These are phyloP conservation scores for Perkinsus olseni DNA, from an alignment of 169 alveolate genomes.

Conservation along the genomic window DNA sequence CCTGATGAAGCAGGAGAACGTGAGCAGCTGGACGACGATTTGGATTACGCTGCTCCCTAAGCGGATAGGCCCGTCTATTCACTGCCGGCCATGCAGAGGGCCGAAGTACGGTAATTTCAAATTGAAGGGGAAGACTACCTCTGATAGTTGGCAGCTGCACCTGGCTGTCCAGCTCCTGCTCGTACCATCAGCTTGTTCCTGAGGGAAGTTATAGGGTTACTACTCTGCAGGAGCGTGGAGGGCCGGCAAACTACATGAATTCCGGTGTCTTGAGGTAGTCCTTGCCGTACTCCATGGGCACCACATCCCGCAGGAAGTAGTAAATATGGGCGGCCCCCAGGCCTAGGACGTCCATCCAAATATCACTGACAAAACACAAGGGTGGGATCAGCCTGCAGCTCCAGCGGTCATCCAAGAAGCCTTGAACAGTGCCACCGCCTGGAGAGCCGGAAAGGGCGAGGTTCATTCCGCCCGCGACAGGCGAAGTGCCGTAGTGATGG, in stretches of 20 bases:
- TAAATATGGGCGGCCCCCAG: background rate
- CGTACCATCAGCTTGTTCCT: background rate
- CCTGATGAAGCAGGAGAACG: background rate
- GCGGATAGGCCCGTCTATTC: no score
- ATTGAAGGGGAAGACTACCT: no score
- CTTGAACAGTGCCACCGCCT: no score
- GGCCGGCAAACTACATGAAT: background rate
- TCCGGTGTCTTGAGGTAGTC: background rate
- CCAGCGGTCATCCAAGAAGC: no score
- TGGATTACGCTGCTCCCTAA: no score
- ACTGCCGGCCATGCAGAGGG: no score
- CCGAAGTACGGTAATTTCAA: no score
- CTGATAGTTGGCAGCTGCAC: background rate
- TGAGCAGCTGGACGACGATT: background rate
- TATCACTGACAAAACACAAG: background rate
- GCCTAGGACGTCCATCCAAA: background rate
- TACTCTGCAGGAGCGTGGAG: background rate
- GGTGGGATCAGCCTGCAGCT: background rate
- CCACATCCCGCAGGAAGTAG: background rate
- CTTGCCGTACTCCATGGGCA: background rate
- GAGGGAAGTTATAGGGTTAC: no score
- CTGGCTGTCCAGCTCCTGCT: background rate
- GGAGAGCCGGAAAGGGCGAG: no score
- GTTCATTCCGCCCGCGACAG: no score
- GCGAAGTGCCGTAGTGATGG: no score